Base-by-base conservation (phyloP, 2,329 filamentous ascomycete species). In the Phialophora expanda region DNA sequence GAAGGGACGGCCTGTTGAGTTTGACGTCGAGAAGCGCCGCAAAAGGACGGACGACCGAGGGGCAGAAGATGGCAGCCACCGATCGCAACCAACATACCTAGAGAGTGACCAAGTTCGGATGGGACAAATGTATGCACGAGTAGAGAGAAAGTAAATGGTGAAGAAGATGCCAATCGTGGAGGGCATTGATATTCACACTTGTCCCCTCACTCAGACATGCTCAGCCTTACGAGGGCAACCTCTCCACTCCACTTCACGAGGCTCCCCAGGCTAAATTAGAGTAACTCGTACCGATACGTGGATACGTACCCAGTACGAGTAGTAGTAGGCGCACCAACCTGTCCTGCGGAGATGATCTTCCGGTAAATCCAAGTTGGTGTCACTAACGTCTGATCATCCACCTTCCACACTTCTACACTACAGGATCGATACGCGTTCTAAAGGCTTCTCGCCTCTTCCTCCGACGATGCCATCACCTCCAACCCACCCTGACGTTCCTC, bases 401-500 rank as follows among this genome's bases (percentile, higher is more conserved):
- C 30, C 8, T 30, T 44, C 2, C 5, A 44, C 38, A n/a, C 38
- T 44, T 7, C 17, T n/a, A 8, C 38, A 8, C 17, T n/a, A 8
- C 38, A 8, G 3, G 17, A n/a, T 44, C n/a, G 38, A 44, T n/a
- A 8, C 6, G 38, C 14, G 14, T 20, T n/a, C 38, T 20, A n/a
- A 8, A 3, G 20, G 0, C 14, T 26, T 34, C 7, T 9, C 20
- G n/a, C 46, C 4, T n/a, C 20, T 11, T 51, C 48, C 20, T 5
- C 28, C 30, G 6, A 51, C 28, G 3, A 69, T 67, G 68, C 55
- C 68, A 14, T 68, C 68, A 34, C 34, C 65, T 14, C 30, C 22
- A 12, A 41, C 62, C 22, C 64, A 69, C 53, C 62, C 66, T 3
- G 66, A 70, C 55, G 58, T 70, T 17, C 68, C 67, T 38, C 80